Evolutionary conservation across 257 asterid genomes (phyloP).

Genomic region (Plantago ovata): DNA sequence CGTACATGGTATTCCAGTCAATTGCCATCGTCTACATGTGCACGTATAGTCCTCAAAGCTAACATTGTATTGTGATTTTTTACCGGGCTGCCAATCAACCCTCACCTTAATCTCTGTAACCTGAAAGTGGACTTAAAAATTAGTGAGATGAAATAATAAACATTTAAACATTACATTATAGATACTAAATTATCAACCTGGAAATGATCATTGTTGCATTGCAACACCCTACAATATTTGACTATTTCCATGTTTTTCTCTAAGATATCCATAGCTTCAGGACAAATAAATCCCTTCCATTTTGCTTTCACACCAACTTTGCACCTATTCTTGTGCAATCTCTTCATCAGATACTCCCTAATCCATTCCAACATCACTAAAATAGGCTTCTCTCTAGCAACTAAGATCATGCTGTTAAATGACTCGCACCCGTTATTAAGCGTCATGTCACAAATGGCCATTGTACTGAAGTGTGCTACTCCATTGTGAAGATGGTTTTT

Average conservation of each 20-base stretch:
- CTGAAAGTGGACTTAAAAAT: background rate
- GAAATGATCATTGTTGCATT: background rate
- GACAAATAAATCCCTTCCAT: background rate
- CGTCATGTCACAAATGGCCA: background rate
- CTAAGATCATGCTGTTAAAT: background rate
- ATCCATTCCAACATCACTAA: background rate
- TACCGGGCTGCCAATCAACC: no score
- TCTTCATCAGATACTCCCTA: background rate
- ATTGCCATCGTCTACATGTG: background rate
- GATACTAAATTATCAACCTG: no score
- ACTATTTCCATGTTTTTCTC: background rate
- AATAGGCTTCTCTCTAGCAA: background rate
- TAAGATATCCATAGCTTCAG: background rate
- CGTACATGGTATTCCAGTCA: background rate
- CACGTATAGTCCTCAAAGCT: background rate
- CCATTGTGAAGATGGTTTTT: conserved; percentile 6
- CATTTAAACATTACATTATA: no score
- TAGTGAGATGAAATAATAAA: no score
- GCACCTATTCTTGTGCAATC: background rate
- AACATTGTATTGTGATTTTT: background rate
- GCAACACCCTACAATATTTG: background rate
- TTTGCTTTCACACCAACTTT: background rate
- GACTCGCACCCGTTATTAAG: background rate
- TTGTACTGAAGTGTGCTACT: background rate
- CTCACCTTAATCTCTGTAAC: no score